These are phyloP conservation scores for Trypanosoma conorhini DNA, from an alignment of 208 protist species.

Conservation along the genomic window DNA sequence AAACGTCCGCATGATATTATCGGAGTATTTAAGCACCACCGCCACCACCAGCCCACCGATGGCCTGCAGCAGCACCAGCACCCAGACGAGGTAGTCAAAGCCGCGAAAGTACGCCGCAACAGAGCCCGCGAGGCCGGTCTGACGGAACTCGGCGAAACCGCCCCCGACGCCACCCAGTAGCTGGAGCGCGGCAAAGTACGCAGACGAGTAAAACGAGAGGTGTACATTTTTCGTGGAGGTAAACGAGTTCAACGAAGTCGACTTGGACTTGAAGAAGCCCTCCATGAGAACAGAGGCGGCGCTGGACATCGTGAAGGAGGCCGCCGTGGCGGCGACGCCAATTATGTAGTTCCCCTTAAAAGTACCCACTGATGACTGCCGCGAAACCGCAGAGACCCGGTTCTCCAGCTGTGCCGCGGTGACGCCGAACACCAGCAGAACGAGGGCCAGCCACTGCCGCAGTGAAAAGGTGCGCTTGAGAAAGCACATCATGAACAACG, in stretches of 20 bases:
- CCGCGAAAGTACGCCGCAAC: constrained; percentile 45
- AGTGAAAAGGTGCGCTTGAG: constrained; percentile 33
- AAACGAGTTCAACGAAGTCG: constrained; percentile 22
- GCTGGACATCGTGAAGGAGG: constrained; percentile 41
- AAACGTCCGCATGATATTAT: constrained; percentile 82
- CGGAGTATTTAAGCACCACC: constrained; percentile 63
- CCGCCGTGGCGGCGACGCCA: constrained; percentile 37
- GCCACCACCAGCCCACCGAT: constrained; percentile 63
- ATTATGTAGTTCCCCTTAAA: constrained; percentile 16
- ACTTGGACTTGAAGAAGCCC: constrained; percentile 60
- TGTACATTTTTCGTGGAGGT: constrained; percentile 24
- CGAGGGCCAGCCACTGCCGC: constrained; percentile 49
- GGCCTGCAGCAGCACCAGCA: constrained; percentile 56
- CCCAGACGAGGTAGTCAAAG: constrained; percentile 54
- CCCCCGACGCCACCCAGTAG: constrained; percentile 2
- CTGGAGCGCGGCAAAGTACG: constrained; percentile 6
- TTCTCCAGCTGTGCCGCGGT: constrained; percentile 39
- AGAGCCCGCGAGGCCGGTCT: neutral
- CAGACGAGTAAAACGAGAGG: constrained; percentile 34
- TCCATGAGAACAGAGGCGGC: constrained; percentile 62
- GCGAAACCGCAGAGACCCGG: neutral
- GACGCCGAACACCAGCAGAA: constrained; percentile 44
- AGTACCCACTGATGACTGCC: neutral
- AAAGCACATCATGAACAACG: constrained; percentile 42
- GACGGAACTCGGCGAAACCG: neutral